Evolutionary conservation across 495 filamentous ascomycete genomes (phyloP).

Genomic region (Aspergillus olivimuriae): DNA sequence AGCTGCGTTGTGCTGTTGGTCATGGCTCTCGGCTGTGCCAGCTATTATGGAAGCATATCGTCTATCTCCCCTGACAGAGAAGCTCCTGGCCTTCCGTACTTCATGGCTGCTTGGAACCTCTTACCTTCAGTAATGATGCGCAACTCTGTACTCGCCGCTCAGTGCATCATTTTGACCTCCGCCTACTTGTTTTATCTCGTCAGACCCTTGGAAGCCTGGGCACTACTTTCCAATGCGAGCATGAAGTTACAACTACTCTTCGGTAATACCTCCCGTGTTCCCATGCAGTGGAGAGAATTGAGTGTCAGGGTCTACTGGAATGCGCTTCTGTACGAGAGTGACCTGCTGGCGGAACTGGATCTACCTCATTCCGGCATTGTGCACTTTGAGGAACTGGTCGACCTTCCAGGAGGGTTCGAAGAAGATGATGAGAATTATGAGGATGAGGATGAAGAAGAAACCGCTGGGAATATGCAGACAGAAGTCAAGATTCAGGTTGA

Average conservation of each 20-base stretch:
- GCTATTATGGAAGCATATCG: slow-evolving; percentile 65
- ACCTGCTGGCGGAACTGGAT: slow-evolving; percentile 73
- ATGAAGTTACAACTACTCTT: slow-evolving; percentile 74
- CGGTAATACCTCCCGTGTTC: slow-evolving; percentile 62
- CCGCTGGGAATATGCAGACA: slow-evolving; percentile 4
- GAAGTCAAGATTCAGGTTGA: no score
- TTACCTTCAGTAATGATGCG: slow-evolving; percentile 72
- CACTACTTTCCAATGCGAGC: slow-evolving; percentile 67
- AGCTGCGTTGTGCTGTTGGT: slow-evolving; percentile 80
- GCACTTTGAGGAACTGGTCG: slow-evolving; percentile 73
- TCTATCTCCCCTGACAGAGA: slow-evolving; percentile 61
- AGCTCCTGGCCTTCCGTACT: slow-evolving; percentile 72
- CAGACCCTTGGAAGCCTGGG: slow-evolving; percentile 76
- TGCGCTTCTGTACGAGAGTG: slow-evolving; percentile 71
- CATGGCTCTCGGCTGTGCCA: slow-evolving; percentile 67
- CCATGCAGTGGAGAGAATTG: slow-evolving; percentile 61
- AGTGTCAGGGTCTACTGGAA: slow-evolving; percentile 81
- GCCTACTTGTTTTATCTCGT: slow-evolving; percentile 81
- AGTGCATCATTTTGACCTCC: slow-evolving; percentile 71
- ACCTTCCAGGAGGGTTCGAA: slow-evolving; percentile 70
- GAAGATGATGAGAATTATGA: slow-evolving; percentile 38
- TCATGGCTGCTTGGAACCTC: slow-evolving; percentile 71
- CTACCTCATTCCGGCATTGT: slow-evolving; percentile 77
- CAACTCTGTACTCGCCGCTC: slow-evolving; percentile 66
- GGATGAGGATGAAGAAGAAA: slow-evolving; percentile 47